These are phyloP conservation scores for Umbilicus rupestris DNA, from an alignment of 164 flowering plant genomes.

Conservation along the genomic window DNA sequence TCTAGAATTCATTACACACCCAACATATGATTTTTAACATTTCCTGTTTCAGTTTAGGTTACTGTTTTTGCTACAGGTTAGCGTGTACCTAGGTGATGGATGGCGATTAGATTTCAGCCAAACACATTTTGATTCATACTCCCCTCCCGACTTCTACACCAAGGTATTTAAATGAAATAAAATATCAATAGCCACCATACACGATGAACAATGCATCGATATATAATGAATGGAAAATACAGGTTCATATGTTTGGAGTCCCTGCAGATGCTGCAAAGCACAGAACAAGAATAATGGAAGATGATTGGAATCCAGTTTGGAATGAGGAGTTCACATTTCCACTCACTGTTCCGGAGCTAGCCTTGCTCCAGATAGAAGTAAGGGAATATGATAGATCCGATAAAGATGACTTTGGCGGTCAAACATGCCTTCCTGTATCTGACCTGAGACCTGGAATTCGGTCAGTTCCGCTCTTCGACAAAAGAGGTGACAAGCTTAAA, in stretches of 20 bases:
- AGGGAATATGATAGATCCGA: slow-evolving; percentile 48
- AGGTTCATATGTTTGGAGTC: slow-evolving; percentile 47
- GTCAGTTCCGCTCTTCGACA: slow-evolving; percentile 41
- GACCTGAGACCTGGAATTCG: slow-evolving; percentile 52
- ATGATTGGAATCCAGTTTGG: slow-evolving; percentile 62
- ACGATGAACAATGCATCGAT: not conserved
- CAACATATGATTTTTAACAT: not conserved
- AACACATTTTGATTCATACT: slow-evolving; percentile 58
- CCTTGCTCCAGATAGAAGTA: slow-evolving; percentile 54
- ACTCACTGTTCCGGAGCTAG: slow-evolving; percentile 52
- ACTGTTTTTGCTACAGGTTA: slow-evolving; percentile 8
- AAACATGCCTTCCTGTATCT: slow-evolving; percentile 51
- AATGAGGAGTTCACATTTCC: no score
- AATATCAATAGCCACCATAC: no score
- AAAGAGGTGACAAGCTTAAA: slow-evolving; percentile 39
- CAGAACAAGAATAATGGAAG: slow-evolving; percentile 44
- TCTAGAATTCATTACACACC: not conserved
- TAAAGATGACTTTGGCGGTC: slow-evolving; percentile 73
- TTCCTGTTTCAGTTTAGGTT: not conserved
- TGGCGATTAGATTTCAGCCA: slow-evolving; percentile 57
- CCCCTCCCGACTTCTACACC: slow-evolving; percentile 71
- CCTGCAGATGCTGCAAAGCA: slow-evolving; percentile 42
- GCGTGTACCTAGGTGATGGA: slow-evolving; percentile 57
- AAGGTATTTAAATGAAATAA: slow-evolving; percentile 39
- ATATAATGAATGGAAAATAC: not conserved